Evolutionary conservation across 2,329 filamentous ascomycete genomes (phyloP), one percentile per base, ranked within the genome.

Genomic region (Rhytidhysteron rufulum): DNA sequence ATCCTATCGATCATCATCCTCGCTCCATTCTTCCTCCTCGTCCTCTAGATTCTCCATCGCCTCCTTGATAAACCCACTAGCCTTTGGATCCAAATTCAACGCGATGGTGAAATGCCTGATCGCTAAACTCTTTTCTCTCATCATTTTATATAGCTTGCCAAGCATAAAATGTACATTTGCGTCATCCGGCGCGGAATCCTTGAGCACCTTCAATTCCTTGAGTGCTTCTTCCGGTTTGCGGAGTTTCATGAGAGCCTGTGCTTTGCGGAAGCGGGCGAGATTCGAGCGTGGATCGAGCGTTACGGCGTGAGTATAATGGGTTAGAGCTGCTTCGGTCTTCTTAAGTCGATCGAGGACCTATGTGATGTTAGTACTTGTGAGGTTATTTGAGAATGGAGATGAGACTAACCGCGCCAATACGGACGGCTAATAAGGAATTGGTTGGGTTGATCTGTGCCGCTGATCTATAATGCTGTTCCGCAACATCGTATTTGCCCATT

Each of bases 151-250:
- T 42, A 80, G 77, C 60, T 88, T 87, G 16, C 90, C 94, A 29
- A 98, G 80, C 47, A 95, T 72, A 71, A 96, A 98, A 69, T 96
- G 93, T 27, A 98, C 90, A 56, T 90, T 95, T 4, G 91, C 88
- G 65, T 97, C 91, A 58, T 98, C 90, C 0, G 93, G 91, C 4
- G 89, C 90, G 47, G 95, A 75, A 53, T 95, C 88, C 60, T 94
- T 93, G 44, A 98, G 70, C n/a, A 90, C 78, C 64, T 89, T 82
- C 40, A 98, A 73, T 62, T 98, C 93, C 19, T 78, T 77, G 48
- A 94, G 77, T 0, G 93, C 93, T 34, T 82, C 76, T 25, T 86
- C 75, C 33, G 86, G 72, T 21, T 76, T 65, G 74, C 82, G 50
- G 70, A 95, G 73, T 40, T 85, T 84, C 71, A 97, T 82, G 34